Percentiles rank a stretch among this genome's conserved stretches.
Evolutionary conservation across 768 basidiomycete genomes (phyloP).

Genomic region (Psilocybe cyanescens): DNA sequence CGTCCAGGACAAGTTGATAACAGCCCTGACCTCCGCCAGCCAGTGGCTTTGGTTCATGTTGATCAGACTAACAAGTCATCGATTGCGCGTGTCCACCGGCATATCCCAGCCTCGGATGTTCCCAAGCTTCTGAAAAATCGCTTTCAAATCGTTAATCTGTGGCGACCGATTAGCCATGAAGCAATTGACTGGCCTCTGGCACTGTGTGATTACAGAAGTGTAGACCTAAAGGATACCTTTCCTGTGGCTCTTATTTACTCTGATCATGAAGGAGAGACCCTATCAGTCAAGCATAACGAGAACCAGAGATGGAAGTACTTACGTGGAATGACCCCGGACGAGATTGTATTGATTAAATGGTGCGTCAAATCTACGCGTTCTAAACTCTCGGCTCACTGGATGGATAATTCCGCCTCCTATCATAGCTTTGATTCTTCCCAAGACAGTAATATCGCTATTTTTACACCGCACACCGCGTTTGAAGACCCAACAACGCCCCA

Average conservation of each 20-base stretch:
- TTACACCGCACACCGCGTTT: conserved; percentile 67
- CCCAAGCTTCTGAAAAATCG: conserved; percentile 44
- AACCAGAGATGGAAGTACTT: conserved; percentile 57
- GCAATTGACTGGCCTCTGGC: conserved; percentile 55
- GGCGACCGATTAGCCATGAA: conserved; percentile 54
- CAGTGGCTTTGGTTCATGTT: conserved; percentile 47
- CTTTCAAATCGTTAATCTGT: conserved; percentile 63
- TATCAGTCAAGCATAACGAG: conserved; percentile 46
- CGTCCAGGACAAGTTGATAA: conserved; percentile 37
- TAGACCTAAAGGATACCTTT: conserved; percentile 45
- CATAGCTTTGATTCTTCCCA: conserved; percentile 30
- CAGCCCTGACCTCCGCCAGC: conserved; percentile 38
- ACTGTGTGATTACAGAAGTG: conserved; percentile 51
- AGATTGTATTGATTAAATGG: conserved; percentile 58
- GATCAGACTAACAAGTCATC: conserved; percentile 54
- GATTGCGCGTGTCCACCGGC: conserved; percentile 48
- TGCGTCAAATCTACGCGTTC: not conserved
- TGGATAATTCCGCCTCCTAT: not conserved
- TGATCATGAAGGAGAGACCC: conserved; percentile 53
- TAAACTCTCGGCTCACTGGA: not conserved
- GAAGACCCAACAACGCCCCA: conserved; percentile 53
- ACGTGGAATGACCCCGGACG: conserved; percentile 48
- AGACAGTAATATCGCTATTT: conserved; percentile 48
- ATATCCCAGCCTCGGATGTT: conserved; percentile 49
- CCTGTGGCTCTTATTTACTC: conserved; percentile 50